Evolutionary conservation across 331 rosid species (phyloP).

Genomic region (Saraca asoca): DNA sequence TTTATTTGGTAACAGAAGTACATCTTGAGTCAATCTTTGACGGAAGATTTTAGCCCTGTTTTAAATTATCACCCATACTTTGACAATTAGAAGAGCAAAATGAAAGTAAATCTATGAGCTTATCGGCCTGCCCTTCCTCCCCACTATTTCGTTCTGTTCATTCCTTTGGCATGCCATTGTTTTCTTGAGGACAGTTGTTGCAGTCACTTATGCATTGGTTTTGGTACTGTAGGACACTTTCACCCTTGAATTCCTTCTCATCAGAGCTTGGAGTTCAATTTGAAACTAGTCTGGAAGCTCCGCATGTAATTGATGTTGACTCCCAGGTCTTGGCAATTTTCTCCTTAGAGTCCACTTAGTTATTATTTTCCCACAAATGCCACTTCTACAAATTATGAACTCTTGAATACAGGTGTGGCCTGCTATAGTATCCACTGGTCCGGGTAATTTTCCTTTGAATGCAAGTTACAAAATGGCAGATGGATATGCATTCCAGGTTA

Average conservation of each 20-base stretch:
- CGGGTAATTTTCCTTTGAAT: conserved; percentile 76
- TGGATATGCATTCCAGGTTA: conserved; percentile 83
- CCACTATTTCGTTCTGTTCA: no score
- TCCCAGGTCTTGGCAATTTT: conserved; percentile 59
- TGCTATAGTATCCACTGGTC: conserved; percentile 77
- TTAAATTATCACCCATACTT: no score
- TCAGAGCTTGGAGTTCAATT: conserved; percentile 94
- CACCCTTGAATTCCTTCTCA: conserved; percentile 88
- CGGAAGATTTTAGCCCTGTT: no score
- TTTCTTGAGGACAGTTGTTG: no score
- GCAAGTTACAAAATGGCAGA: conserved; percentile 94
- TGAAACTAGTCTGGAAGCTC: conserved; percentile 89
- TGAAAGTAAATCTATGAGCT: no score
- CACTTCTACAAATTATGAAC: conserved; percentile 37
- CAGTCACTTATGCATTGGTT: conserved; percentile 27
- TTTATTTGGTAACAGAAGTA: no score
- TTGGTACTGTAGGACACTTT: conserved; percentile 70
- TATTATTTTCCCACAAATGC: conserved; percentile 32
- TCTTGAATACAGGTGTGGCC: conserved; percentile 78
- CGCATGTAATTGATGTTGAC: conserved; percentile 85
- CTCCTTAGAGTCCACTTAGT: conserved; percentile 26
- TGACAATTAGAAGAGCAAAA: no score
- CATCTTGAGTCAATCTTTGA: no score
- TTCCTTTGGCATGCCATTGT: no score
- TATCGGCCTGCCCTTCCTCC: no score